Conservation (phyloP, 768 basidiomycete genomes). For the Podaxis sp. region DNA sequence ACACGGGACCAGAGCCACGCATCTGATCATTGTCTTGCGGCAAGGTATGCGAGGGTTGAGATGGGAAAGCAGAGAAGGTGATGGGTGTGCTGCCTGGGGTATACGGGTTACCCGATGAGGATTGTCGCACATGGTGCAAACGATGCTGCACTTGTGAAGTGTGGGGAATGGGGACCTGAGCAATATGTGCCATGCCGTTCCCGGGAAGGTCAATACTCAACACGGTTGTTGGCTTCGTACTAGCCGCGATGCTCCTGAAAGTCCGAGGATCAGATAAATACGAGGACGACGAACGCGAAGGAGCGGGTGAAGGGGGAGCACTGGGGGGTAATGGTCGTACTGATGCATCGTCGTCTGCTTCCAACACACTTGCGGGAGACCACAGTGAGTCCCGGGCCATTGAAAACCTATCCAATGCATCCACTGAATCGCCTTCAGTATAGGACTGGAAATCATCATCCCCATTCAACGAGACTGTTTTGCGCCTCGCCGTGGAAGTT, state of each 20-base stretch:
- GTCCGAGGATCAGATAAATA: conserved; percentile 79
- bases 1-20: conserved; percentile 24
- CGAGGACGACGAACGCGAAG: conserved; percentile 78
- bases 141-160: conserved; percentile 47
- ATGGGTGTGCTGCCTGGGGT: conserved; percentile 35
- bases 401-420: conserved; percentile 49
- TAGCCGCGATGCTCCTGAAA: conserved; percentile 77
- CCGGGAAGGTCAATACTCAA: conserved; percentile 83
- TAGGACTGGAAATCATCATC: conserved; percentile 41
- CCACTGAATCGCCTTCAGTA: conserved; percentile 38
- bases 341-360: conserved; percentile 95
- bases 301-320: conserved; percentile 81
- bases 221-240: conserved; percentile 93
- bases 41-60: conserved; percentile 35
- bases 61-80: conserved; percentile 65
- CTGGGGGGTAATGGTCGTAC: conserved; percentile 87
- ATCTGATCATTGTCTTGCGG: conserved; percentile 26
- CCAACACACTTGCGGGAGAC: conserved; percentile 71
- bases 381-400: conserved; percentile 70
- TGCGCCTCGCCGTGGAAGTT: conserved; percentile 33
- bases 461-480: conserved; percentile 64
- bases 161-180: conserved; percentile 71
- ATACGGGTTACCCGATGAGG: conserved; percentile 44
- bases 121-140: conserved; percentile 56
- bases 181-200: conserved; percentile 87